phyloP scores from a whole-genome alignment of 129 eudicot genomes.

The Artemisia tridentata region DNA sequence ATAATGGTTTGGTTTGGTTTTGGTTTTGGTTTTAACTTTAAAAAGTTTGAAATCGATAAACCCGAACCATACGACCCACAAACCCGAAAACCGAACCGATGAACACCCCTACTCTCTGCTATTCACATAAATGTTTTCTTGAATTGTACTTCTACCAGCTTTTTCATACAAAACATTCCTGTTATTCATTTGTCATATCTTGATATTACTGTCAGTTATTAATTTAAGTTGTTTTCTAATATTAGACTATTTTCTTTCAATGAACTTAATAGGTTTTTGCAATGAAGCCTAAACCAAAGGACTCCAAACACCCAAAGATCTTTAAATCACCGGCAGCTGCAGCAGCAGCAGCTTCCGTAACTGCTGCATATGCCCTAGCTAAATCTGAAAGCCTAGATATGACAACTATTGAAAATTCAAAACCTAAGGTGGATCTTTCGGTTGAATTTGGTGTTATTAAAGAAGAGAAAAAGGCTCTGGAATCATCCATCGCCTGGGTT shows the following conservation, averaged over 20 bases:
- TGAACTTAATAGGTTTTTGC: conserved; percentile 51
- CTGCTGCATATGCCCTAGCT: conserved; percentile 86
- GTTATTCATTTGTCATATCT: not conserved
- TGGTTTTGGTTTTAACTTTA: too few species aligned
- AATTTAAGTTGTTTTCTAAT: not conserved
- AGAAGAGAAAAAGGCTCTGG: conserved; percentile 71
- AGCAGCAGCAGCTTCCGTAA: conserved; percentile 96
- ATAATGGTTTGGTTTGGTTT: too few species aligned
- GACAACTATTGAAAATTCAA: conserved; percentile 38
- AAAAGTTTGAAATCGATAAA: too few species aligned
- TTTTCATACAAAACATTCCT: not conserved
- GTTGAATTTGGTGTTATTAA: conserved; percentile 40
- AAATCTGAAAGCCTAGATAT: conserved; percentile 51
- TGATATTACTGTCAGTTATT: conserved; percentile 14
- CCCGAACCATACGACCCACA: too few species aligned
- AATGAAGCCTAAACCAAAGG: conserved; percentile 78
- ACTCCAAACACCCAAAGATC: conserved; percentile 64
- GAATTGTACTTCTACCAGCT: not conserved
- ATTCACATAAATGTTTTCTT: not conserved
- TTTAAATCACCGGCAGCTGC: conserved; percentile 94
- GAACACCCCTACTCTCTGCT: too few species aligned
- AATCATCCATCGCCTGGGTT: conserved; percentile 61
- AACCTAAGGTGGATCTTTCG: conserved; percentile 52
- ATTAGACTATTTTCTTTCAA: conserved; percentile 2
- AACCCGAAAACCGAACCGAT: too few species aligned